Evolutionary conservation across 495 filamentous ascomycete species (phyloP).

Genomic region (Penicillium lagena): DNA sequence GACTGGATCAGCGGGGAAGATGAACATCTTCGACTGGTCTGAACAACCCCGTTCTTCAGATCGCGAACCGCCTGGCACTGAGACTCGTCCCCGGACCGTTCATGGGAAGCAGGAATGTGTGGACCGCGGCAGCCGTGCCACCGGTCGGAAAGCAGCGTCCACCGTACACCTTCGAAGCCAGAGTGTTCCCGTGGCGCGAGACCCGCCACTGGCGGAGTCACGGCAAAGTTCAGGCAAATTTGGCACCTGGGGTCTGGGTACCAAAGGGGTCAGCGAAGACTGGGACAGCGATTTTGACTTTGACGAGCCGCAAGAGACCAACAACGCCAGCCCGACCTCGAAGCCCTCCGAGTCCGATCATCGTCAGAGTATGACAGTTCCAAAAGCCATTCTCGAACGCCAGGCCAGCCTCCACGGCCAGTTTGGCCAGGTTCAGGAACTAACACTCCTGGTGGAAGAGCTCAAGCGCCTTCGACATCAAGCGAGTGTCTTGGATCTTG

Average conservation of each 20-base stretch:
- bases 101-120: constrained; percentile 82
- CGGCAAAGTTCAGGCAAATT: constrained; percentile 67
- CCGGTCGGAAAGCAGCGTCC: constrained; percentile 69
- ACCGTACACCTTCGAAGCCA: constrained; percentile 84
- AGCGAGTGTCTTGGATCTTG: constrained; percentile 59
- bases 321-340: constrained; percentile 15
- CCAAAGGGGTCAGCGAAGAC: constrained; percentile 76
- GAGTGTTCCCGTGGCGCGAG: constrained; percentile 84
- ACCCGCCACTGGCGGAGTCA: constrained; percentile 47
- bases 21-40: constrained; percentile 78
- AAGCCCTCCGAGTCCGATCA: constrained; percentile 15
- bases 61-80: constrained; percentile 41
- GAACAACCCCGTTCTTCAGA: constrained; percentile 54
- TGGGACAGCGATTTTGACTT: constrained; percentile 84
- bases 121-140: constrained; percentile 62
- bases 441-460: constrained; percentile 76
- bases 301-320: constrained; percentile 43
- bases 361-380: constrained; percentile 60
- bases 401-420: constrained; percentile 82
- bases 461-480: constrained; percentile 61
- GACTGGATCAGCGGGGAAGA: constrained; percentile 20
- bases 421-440: constrained; percentile 78
- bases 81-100: constrained; percentile 74
- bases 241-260: constrained; percentile 80
- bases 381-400: constrained; percentile 72